phyloP scores from a whole-genome alignment of 495 filamentous ascomycete genomes.

The Annulohypoxylon bovei region DNA sequence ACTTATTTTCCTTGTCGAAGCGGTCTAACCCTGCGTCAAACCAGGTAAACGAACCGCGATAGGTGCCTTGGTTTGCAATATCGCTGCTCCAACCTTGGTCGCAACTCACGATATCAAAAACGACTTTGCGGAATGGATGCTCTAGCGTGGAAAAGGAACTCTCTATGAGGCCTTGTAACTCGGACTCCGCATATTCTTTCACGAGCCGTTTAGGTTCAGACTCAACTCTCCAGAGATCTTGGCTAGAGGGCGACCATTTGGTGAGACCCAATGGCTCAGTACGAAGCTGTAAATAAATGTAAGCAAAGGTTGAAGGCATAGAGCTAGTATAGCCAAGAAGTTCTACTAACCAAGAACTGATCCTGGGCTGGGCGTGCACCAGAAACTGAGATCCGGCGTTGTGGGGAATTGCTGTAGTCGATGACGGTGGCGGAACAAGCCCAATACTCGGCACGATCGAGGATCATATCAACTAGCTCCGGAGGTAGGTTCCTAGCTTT shows the following conservation, averaged over 20 bases:
- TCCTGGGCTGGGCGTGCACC: constrained; percentile 43
- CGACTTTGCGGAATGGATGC: constrained; percentile 65
- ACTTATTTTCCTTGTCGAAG: constrained; percentile 43
- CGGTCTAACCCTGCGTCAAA: constrained; percentile 71
- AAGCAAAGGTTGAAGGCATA: neutral
- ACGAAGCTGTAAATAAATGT: constrained; percentile 49
- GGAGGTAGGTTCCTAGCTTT: constrained; percentile 59
- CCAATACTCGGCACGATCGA: constrained; percentile 80
- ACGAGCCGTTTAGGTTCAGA: constrained; percentile 33
- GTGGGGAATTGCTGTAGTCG: constrained; percentile 21
- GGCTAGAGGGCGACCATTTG: constrained; percentile 38
- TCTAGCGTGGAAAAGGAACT: constrained; percentile 45
- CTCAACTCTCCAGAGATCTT: constrained; percentile 22
- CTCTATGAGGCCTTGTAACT: constrained; percentile 46
- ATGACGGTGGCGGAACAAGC: constrained; percentile 55
- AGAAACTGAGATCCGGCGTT: constrained; percentile 16
- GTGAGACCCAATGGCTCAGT: constrained; percentile 53
- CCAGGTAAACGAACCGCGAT: constrained; percentile 71
- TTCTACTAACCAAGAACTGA: constrained; percentile 49
- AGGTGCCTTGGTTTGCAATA: constrained; percentile 54
- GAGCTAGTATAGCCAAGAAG: neutral
- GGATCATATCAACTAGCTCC: constrained; percentile 73
- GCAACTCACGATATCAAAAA: constrained; percentile 70
- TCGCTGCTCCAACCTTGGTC: constrained; percentile 73
- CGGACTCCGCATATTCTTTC: constrained; percentile 45